Evolutionary conservation across 2,329 filamentous ascomycete genomes (phyloP).

Genomic region (Diaporthe ilicicola): DNA sequence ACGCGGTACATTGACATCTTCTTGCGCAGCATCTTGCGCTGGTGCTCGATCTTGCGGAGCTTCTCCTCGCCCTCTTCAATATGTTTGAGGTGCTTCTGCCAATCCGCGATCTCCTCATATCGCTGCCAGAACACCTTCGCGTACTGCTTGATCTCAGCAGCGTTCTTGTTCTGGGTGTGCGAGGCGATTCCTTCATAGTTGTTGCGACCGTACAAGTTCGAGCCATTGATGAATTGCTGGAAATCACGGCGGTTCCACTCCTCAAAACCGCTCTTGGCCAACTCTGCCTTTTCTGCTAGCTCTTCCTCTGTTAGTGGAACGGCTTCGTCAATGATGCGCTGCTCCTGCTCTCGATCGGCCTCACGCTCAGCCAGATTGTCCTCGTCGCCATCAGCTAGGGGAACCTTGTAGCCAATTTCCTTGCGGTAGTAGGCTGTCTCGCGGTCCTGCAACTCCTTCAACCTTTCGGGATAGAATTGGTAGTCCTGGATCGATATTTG

Average conservation of each 20-base stretch:
- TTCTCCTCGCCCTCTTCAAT: conserved; percentile 95
- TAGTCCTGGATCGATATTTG: conserved; percentile 94
- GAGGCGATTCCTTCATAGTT: conserved; percentile 86
- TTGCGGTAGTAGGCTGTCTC: conserved; percentile 97
- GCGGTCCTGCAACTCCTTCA: conserved; percentile 91
- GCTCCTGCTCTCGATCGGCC: conserved; percentile 85
- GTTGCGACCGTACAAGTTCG: conserved; percentile 87
- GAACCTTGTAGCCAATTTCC: conserved; percentile 94
- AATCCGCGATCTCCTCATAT: conserved; percentile 89
- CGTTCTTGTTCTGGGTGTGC: conserved; percentile 90
- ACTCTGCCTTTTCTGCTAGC: conserved; percentile 81
- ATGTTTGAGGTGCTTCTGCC: conserved; percentile 84
- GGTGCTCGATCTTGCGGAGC: conserved; percentile 86
- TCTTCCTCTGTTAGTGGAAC: conserved; percentile 89
- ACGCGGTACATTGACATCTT: conserved; percentile 98
- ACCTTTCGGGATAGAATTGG: conserved; percentile 89
- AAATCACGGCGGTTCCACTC: conserved; percentile 98
- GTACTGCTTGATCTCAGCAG: conserved; percentile 87
- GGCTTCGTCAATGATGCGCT: conserved; percentile 93
- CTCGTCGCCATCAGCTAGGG: conserved; percentile 86
- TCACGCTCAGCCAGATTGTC: conserved; percentile 84
- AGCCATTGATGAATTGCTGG: conserved; percentile 96
- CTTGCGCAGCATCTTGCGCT: conserved; percentile 90
- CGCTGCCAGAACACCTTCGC: conserved; percentile 97
- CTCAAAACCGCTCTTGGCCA: conserved; percentile 86